phyloP scores from a whole-genome alignment of 768 basidiomycete species.

The Tulasnella sp. region DNA sequence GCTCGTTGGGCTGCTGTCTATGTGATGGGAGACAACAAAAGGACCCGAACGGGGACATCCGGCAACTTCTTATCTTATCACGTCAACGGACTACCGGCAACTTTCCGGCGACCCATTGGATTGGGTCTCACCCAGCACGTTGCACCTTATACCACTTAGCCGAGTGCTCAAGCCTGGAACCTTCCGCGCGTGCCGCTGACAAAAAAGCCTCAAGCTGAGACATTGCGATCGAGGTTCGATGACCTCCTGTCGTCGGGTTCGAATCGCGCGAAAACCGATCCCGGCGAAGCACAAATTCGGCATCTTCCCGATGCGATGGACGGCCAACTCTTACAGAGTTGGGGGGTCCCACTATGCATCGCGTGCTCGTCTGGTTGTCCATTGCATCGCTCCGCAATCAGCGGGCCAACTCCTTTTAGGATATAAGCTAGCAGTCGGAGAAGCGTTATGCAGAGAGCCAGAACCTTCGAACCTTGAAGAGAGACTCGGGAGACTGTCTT shows the following conservation, averaged over 20 bases:
- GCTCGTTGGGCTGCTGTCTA: no score
- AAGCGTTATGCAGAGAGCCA: neutral
- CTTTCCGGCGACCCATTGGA: neutral
- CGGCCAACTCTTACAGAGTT: neutral
- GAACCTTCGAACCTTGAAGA: neutral
- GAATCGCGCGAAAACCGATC: neutral
- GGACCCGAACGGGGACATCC: neutral
- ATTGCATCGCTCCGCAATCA: neutral
- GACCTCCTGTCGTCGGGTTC: neutral
- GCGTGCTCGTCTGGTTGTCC: neutral
- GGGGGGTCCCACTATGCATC: neutral
- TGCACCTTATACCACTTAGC: neutral
- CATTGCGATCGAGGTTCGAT: neutral
- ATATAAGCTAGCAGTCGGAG: neutral
- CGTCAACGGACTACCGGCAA: neutral
- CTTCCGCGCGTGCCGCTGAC: neutral
- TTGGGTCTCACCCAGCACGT: neutral
- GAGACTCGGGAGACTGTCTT: neutral
- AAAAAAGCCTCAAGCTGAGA: neutral
- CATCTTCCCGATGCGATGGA: neutral
- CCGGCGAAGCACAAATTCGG: neutral
- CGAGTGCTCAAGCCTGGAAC: conserved; percentile 7
- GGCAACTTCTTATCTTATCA: neutral
- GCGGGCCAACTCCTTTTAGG: neutral
- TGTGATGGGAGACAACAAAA: neutral